Percentiles rank a stretch among this genome's conserved stretches.
Evolutionary conservation across 768 basidiomycete species (phyloP).

Genomic region (Agaricus subrufescens): DNA sequence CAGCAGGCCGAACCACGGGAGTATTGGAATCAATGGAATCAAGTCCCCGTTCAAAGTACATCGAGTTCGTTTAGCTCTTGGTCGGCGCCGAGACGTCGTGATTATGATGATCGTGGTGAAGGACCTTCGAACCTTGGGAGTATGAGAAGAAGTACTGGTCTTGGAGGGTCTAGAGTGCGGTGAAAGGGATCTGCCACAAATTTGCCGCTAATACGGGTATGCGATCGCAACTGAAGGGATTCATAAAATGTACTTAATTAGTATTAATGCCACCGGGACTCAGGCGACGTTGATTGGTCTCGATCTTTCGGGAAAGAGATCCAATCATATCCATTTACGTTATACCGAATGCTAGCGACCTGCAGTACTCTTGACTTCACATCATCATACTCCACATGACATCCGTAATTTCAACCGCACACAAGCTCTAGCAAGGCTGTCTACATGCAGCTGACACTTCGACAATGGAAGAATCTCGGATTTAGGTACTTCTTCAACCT

Average conservation of each 20-base stretch:
- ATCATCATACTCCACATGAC: not conserved
- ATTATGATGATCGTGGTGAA: conserved; percentile 56
- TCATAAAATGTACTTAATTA: too few species aligned
- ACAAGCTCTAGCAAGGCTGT: not conserved
- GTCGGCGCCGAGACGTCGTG: conserved; percentile 20
- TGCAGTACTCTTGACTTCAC: too few species aligned
- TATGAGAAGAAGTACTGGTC: conserved; percentile 74
- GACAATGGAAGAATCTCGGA: conserved; percentile 4
- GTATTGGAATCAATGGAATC: conserved; percentile 17
- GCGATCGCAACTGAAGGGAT: too few species aligned
- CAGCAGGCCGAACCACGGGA: conserved; percentile 20
- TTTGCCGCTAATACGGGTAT: too few species aligned
- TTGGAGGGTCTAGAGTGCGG: conserved; percentile 72
- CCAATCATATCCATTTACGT: too few species aligned
- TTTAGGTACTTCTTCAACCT: not conserved
- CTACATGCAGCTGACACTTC: not conserved
- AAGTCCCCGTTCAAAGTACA: conserved; percentile 12
- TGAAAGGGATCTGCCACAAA: conserved; percentile 25
- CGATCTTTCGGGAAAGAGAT: too few species aligned
- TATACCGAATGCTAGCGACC: too few species aligned
- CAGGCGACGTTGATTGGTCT: too few species aligned
- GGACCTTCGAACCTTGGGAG: conserved; percentile 65
- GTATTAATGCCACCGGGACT: too few species aligned
- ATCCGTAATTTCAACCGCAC: not conserved
- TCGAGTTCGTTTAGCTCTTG: conserved; percentile 12